A percentile compares a stretch with the other conserved stretches of the same genome.
Evolutionary conservation across 1,139 yeast genomes (phyloP).

Genomic region (Taphrina flavorubra): DNA sequence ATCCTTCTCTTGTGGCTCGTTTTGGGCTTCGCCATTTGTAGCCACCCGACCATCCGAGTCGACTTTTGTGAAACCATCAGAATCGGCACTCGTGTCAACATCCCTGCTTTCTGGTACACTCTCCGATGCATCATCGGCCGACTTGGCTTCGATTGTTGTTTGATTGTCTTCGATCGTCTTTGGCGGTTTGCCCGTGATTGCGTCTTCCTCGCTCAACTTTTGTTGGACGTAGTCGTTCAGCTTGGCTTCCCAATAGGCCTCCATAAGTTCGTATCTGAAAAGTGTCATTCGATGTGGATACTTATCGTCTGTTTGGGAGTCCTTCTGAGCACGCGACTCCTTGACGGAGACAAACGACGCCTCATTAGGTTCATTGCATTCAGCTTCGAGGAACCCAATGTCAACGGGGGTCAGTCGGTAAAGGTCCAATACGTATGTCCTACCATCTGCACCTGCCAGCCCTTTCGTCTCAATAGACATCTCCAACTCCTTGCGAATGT

Average conservation of each 20-base stretch:
- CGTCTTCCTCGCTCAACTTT: slow-evolving; percentile 46
- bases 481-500: slow-evolving; percentile 55
- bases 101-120: slow-evolving; percentile 40
- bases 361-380: slow-evolving; percentile 23
- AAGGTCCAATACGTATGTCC: slow-evolving; percentile 82
- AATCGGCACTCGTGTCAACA: slow-evolving; percentile 41
- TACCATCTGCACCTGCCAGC: slow-evolving; percentile 79
- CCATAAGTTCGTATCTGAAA: slow-evolving; percentile 85
- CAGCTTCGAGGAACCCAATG: slow-evolving; percentile 68
- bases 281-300: slow-evolving; percentile 85
- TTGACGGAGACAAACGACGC: slow-evolving; percentile 15
- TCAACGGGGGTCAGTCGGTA: slow-evolving; percentile 86
- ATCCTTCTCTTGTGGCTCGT: slow-evolving; percentile 45
- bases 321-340: slow-evolving; percentile 50
- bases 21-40: slow-evolving; percentile 18
- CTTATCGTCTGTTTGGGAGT: slow-evolving; percentile 53
- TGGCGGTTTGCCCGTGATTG: slow-evolving; percentile 14
- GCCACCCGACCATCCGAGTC: slow-evolving; percentile 32
- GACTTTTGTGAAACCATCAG: slow-evolving; percentile 27
- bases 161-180: slow-evolving; percentile 45
- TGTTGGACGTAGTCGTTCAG: slow-evolving; percentile 60
- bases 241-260: slow-evolving; percentile 83
- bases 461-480: slow-evolving; percentile 86
- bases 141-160: slow-evolving; percentile 43
- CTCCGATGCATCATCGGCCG: slow-evolving; percentile 37